phyloP scores from a whole-genome alignment of 441 rosid species.

The Gossypium armourianum region DNA sequence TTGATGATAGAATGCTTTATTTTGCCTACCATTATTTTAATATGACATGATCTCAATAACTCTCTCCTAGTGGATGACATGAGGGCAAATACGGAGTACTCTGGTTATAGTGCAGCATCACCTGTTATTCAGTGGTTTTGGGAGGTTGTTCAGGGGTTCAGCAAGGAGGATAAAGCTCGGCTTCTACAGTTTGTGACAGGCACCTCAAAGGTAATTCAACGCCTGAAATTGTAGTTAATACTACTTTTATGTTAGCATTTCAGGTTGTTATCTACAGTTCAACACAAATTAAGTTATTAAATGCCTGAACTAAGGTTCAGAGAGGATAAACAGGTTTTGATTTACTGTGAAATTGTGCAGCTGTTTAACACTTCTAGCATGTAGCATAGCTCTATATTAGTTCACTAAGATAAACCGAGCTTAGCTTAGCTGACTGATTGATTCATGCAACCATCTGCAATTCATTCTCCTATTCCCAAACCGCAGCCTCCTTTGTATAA shows the following conservation, averaged over 20 bases:
- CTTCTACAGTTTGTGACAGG: constrained; percentile 92
- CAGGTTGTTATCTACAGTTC: not conserved
- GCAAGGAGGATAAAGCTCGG: constrained; percentile 93
- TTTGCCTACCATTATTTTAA: not conserved
- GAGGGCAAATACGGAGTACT: constrained; percentile 82
- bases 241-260: not conserved
- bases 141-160: constrained; percentile 88
- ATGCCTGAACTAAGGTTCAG: not conserved
- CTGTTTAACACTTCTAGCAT: not conserved
- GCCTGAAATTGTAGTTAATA: not conserved
- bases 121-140: constrained; percentile 90
- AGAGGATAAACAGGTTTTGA: not conserved
- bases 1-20: not conserved
- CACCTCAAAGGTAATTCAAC: constrained; percentile 66
- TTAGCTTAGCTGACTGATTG: not conserved
- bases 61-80: constrained; percentile 68
- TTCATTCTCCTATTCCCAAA: not conserved
- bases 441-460: not conserved
- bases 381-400: not conserved
- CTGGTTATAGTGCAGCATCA: constrained; percentile 82
- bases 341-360: not conserved
- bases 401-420: not conserved
- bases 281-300: not conserved
- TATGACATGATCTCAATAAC: not conserved
- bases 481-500: not conserved